phyloP scores from a whole-genome alignment of 257 asterid genomes.

The Apocynum venetum region DNA sequence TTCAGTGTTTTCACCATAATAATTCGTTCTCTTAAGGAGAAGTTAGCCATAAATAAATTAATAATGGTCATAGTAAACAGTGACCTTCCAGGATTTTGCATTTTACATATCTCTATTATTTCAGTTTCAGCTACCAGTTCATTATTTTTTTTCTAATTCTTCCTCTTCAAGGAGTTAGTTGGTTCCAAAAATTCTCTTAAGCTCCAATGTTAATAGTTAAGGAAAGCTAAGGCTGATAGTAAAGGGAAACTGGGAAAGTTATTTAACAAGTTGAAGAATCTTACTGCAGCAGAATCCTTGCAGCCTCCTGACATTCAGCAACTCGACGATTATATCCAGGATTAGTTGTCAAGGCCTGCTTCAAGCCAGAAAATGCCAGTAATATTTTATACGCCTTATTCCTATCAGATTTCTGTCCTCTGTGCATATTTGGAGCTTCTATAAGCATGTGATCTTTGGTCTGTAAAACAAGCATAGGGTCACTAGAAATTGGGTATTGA shows the following conservation, averaged over 20 bases:
- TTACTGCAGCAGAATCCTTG: slow-evolving; percentile 68
- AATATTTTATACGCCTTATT: slow-evolving; percentile 59
- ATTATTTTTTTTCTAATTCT: neutral
- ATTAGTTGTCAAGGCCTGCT: slow-evolving; percentile 77
- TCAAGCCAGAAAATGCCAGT: slow-evolving; percentile 88
- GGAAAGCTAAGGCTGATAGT: neutral
- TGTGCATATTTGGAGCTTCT: slow-evolving; percentile 40
- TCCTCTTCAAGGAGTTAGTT: neutral
- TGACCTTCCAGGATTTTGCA: neutral
- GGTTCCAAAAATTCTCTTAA: neutral
- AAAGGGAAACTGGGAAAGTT: neutral
- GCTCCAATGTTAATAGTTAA: neutral
- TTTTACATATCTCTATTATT: neutral
- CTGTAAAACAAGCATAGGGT: slow-evolving; percentile 44
- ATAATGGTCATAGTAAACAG: neutral
- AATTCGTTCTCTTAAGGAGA: neutral
- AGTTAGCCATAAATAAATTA: neutral
- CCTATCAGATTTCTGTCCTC: slow-evolving; percentile 25
- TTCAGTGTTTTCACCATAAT: neutral
- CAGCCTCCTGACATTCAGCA: slow-evolving; percentile 86
- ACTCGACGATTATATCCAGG: slow-evolving; percentile 93
- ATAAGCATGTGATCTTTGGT: slow-evolving; percentile 73
- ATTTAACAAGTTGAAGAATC: slow-evolving; percentile 19
- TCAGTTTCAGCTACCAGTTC: neutral
- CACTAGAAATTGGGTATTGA: slow-evolving; percentile 19